Base-by-base conservation (phyloP, 805 yeast species). In the Monosporozyma servazzii region DNA sequence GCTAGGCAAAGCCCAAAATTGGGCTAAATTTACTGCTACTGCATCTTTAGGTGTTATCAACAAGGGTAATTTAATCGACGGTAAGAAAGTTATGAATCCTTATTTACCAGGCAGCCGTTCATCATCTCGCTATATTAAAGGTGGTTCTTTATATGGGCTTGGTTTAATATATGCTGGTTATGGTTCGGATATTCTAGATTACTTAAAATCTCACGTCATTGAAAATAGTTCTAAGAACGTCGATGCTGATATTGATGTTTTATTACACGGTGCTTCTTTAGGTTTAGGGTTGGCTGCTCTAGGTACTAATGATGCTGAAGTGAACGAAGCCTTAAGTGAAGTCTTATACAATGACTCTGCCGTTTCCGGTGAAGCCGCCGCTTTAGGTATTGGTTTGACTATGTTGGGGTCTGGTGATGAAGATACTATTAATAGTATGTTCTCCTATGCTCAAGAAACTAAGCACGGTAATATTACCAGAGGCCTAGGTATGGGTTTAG, bases 21-120 rank as follows among this genome's bases (percentile, higher is more conserved):
- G 99, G 99, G 89, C 97, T 5, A 93, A 91, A 66, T 93, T 93
- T 68, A 82, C 96, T 0, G 97, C 98, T 2, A 91, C 98, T 13
- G 98, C 98, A 8, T 97, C 98, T 13, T 74, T 93, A 54, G 99
- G 99, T 65, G 98, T 91, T 30, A 90, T 93, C 58, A 98, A 93
- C 67, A 86, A 85, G 64, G 98, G 99, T 50, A 91, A 91, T 68
- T 75, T 93, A 52, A 79, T 95, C 0, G 96, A 89, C 65, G 99
- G 98, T 50, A 82, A 82, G 65, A 79, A 83, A 56, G 81, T 91
- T 48, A 77, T 93, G 65, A 84, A 84, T 58, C 98, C 98, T 20
- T 93, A 93, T 65, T 76, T 93, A 54, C 96, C 98, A 40, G 91
- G 91, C 3, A 72, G 75, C 43, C 74, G 76, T 55, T 71, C 72